Base-by-base conservation (phyloP, 83 land plant species). In the Diphasiastrum complanatum region DNA sequence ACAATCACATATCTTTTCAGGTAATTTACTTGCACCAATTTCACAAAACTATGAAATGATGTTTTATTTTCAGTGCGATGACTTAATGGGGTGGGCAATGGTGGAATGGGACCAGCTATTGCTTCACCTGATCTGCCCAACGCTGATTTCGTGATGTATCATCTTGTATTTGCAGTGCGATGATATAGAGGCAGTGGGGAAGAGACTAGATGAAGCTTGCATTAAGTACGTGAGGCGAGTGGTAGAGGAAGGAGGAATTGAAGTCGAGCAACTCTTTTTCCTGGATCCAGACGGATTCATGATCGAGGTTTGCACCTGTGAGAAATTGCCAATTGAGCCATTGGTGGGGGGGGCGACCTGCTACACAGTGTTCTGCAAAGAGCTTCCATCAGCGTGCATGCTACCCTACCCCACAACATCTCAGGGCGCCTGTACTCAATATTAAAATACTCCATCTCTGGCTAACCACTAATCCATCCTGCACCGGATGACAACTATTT, bases 221-320 rank as follows among this genome's bases (percentile, higher is more conserved):
- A 48, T 83, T 22, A 73, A 73, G 63, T 78, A 78, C 63, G 58
- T 71, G 24, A 71, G 68, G 52, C 46, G 79, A 24, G 70, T 56
- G 5, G 59, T 87, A 18, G 82, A 76, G 38, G 86, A 79, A 29
- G 74, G 45, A 4, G 67, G 74, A 20, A 43, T 62, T 0, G 31
- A 40, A 10, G 70, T 89, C 29, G 96, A 89, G 23, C 96, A 89
- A 45, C 65, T 86, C 36, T 86, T 86, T 71, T 86, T 88, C 76
- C 75, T 85, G 49, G 92, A 88, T 41, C 92, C 95, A 8, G 92
- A 85, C 56, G 84, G 95, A 1, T 85, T 76, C 78, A 88, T 88
- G 95, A 78, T 88, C 53, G 95, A 88, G 78, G 75, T 87, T 23
- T 85, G 95, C 71, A 88, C 82, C 65, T 88, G 95, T 46, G 95